Evolutionary conservation across 2,329 filamentous ascomycete genomes (phyloP).

Genomic region (Alternaria angustiovoidea): DNA sequence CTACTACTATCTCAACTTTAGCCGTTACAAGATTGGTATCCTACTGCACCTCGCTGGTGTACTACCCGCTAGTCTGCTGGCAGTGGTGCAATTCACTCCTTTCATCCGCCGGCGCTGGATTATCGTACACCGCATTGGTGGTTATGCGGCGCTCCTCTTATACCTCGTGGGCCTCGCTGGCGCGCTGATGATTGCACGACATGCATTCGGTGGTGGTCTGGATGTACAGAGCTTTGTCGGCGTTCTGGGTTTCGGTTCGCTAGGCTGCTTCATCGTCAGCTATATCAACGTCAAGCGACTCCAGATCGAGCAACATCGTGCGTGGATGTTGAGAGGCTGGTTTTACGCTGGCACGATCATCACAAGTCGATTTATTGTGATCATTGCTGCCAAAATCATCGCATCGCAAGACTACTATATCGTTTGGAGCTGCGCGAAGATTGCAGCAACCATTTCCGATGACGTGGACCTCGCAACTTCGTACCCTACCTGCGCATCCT

Average conservation of each 20-base stretch:
- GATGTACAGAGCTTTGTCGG: constrained; percentile 59
- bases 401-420: constrained; percentile 46
- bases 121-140: constrained; percentile 67
- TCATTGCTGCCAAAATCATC: constrained; percentile 55
- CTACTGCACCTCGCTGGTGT: constrained; percentile 54
- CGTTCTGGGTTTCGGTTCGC: constrained; percentile 56
- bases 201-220: constrained; percentile 63
- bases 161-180: constrained; percentile 57
- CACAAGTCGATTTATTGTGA: constrained; percentile 60
- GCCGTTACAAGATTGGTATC: constrained; percentile 51
- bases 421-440: constrained; percentile 58
- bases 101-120: constrained; percentile 58
- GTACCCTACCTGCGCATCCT: constrained; percentile 59
- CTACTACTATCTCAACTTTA: constrained; percentile 52
- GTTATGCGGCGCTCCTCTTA: constrained; percentile 63
- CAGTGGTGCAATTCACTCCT: constrained; percentile 54
- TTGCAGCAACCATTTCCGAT: constrained; percentile 51
- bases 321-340: constrained; percentile 43
- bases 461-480: constrained; percentile 11
- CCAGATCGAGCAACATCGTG: constrained; percentile 59
- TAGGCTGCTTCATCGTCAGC: constrained; percentile 56
- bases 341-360: constrained; percentile 61
- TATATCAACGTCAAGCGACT: constrained; percentile 66
- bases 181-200: constrained; percentile 62
- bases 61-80: constrained; percentile 52